Evolutionary conservation across 1,284 basidiomycete genomes (phyloP), one percentile per base, ranked within the genome.

Genomic region (Ustilago tritici): DNA sequence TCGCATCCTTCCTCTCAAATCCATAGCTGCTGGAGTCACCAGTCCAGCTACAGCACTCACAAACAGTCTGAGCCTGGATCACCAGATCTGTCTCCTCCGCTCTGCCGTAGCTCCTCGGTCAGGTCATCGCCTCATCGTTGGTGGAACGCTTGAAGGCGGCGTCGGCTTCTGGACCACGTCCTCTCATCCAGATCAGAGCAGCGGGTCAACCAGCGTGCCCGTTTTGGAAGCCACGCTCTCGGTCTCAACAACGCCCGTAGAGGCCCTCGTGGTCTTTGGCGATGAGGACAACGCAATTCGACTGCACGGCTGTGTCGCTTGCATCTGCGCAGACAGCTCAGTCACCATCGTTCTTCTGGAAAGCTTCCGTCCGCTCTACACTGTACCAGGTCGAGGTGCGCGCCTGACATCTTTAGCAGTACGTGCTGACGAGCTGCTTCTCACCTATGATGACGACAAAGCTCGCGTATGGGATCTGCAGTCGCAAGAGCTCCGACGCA

Each of bases 381-480:
- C 95, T 11, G 89, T 95, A 23, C 94, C 94, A 1, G 93, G 93
- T 6, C 89, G 78, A n/a, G 82, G 67, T 15, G 71, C 73, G 4
- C 78, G 93, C 3, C 89, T 98, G 12, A 87, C 88, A 19, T 87
- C 89, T 40, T 87, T 96, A 28, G 93, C 91, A 76, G 86, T 94
- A 2, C 89, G 90, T 2, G 91, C 89, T 15, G 77, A 92, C 63
- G 92, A 93, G 75, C 87, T 98, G 31, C 84, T 97, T 55, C 87
- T 96, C 7, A 87, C 92, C 1, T 98, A 97, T 84, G 88, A 89
- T 2, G 92, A 93, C 74, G 90, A 90, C 3, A 91, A 92, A 63
- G 93, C 93, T 3, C 89, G 96, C 35, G 87, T 95, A 1, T 99
- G 96, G 95, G 93, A 97, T 83, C 88, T 92, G n/a, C 90, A 91